Conservation (phyloP, 2,329 filamentous ascomycete genomes). For the Penicillium sp. region DNA sequence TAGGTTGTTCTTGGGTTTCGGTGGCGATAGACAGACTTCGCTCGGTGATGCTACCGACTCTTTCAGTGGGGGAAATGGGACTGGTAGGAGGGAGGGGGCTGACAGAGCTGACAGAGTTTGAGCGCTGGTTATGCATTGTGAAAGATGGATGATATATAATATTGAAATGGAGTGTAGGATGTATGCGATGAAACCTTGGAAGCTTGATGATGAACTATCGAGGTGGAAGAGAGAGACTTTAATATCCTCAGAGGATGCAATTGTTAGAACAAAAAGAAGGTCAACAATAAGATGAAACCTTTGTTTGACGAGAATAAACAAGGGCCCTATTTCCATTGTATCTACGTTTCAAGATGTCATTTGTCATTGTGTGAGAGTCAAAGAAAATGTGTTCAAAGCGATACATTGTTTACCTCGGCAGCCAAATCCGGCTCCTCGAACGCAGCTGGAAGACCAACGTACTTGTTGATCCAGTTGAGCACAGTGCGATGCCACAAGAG, state of each 20-base stretch:
- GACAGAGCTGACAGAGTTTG: neutral
- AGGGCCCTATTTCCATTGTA: slow-evolving; percentile 1
- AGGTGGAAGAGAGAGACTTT: slow-evolving; percentile 1
- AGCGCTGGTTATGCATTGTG: neutral
- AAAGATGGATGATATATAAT: neutral
- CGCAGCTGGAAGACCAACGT: slow-evolving; percentile 55
- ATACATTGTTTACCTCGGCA: slow-evolving; percentile 18
- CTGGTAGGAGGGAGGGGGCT: neutral
- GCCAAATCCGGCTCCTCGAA: slow-evolving; percentile 31
- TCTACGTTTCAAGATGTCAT: slow-evolving; percentile 1
- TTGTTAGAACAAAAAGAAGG: slow-evolving; percentile 10
- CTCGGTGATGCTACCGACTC: neutral
- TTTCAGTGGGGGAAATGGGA: neutral
- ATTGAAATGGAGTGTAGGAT: too few species aligned
- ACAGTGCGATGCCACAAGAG: slow-evolving; percentile 89
- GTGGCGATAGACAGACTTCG: slow-evolving; percentile 2
- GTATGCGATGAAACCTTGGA: neutral
- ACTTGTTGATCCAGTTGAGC: slow-evolving; percentile 70
- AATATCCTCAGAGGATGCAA: slow-evolving; percentile 8
- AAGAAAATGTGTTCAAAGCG: slow-evolving; percentile 14
- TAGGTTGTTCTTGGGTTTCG: too few species aligned
- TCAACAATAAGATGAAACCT: slow-evolving; percentile 15
- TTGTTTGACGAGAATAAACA: slow-evolving; percentile 14
- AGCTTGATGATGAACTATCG: neutral
- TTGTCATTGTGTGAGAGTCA: neutral